Percentiles rank a stretch among this genome's conserved stretches.
Evolutionary conservation across 1,139 yeast species (phyloP).

Genomic region (Suhomyces bokatorum): DNA sequence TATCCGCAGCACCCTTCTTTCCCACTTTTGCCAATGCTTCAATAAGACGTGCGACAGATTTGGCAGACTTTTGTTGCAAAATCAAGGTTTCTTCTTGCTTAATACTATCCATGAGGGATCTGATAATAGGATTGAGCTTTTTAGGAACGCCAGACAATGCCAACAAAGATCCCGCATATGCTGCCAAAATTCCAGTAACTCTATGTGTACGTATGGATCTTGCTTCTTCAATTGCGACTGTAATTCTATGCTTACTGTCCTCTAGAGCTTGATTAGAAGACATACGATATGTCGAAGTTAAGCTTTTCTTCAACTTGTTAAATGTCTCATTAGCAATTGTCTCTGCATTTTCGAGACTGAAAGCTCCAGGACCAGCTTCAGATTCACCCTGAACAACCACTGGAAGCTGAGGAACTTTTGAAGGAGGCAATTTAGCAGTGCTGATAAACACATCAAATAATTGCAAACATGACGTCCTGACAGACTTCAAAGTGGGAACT

Average conservation of each 20-base stretch:
- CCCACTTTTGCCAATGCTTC: slow-evolving; percentile 53
- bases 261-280: slow-evolving; percentile 72
- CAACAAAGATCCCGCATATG: slow-evolving; percentile 73
- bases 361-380: slow-evolving; percentile 94
- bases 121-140: slow-evolving; percentile 84
- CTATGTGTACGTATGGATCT: slow-evolving; percentile 54
- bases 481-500: slow-evolving; percentile 81
- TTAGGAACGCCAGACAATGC: slow-evolving; percentile 68
- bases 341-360: slow-evolving; percentile 76
- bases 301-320: slow-evolving; percentile 58
- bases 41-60: slow-evolving; percentile 66
- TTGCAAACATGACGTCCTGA: slow-evolving; percentile 85
- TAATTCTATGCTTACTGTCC: slow-evolving; percentile 73
- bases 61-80: slow-evolving; percentile 72
- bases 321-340: slow-evolving; percentile 65
- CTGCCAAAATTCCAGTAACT: slow-evolving; percentile 64
- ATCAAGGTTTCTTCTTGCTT: slow-evolving; percentile 70
- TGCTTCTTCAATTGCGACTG: slow-evolving; percentile 70
- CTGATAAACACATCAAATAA: slow-evolving; percentile 76
- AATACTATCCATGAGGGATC: slow-evolving; percentile 90
- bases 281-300: slow-evolving; percentile 75
- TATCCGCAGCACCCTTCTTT: slow-evolving; percentile 77
- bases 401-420: slow-evolving; percentile 80
- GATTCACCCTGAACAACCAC: slow-evolving; percentile 91
- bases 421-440: slow-evolving; percentile 70